Percentiles rank a stretch among this genome's conserved stretches.
Conservation (phyloP, 495 filamentous ascomycete species). For the Neurospora sp. region DNA sequence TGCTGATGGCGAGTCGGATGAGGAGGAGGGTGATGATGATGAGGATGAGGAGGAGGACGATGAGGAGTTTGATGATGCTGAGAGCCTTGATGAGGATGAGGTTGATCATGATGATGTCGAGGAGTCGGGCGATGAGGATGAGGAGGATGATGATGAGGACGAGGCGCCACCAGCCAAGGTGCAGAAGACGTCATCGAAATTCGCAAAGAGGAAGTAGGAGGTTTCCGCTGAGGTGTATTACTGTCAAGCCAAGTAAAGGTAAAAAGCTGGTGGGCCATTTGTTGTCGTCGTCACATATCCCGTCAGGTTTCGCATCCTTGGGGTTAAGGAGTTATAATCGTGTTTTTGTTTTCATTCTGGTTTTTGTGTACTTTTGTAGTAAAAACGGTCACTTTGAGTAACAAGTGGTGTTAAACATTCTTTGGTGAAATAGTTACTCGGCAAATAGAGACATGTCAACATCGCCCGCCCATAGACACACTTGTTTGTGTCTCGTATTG, state of each 20-base stretch:
- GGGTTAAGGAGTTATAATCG: neutral
- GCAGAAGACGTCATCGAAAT: conserved; percentile 18
- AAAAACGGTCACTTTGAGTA: neutral
- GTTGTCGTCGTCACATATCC: neutral
- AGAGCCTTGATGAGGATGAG: conserved; percentile 28
- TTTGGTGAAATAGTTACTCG: neutral
- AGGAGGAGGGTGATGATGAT: conserved; percentile 19
- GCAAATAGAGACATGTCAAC: neutral
- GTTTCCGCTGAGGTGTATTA: neutral
- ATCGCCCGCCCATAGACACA: neutral
- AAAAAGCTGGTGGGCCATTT: neutral
- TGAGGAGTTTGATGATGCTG: conserved; percentile 21
- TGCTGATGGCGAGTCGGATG: conserved; percentile 21
- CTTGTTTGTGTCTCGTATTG: too few species aligned
- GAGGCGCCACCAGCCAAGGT: conserved; percentile 26
- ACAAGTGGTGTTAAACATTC: neutral
- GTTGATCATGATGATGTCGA: conserved; percentile 30
- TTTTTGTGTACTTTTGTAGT: neutral
- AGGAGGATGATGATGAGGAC: conserved; percentile 18
- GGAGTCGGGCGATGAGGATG: conserved; percentile 23
- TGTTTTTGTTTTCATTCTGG: neutral
- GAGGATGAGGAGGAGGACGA: conserved; percentile 9
- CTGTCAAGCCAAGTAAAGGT: neutral
- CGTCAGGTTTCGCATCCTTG: neutral
- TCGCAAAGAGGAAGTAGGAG: conserved; percentile 20